phyloP scores from a whole-genome alignment of 2,329 filamentous ascomycete genomes.

The Amauroascus niger region DNA sequence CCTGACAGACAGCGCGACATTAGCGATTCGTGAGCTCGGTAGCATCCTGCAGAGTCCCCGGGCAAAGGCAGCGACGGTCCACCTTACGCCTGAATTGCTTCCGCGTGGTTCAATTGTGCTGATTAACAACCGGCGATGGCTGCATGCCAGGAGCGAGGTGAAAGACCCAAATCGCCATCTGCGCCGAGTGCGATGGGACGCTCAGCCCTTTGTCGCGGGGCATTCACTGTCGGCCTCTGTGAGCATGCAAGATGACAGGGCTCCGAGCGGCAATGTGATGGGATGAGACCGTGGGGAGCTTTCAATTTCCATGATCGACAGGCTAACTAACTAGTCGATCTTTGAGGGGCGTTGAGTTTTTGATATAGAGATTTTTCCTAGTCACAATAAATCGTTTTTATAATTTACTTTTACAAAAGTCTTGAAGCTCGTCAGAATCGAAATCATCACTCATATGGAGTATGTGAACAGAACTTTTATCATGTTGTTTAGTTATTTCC shows the following conservation, averaged over 20 bases:
- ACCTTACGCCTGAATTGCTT: constrained; percentile 22
- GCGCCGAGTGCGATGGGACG: constrained; percentile 30
- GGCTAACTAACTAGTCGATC: too few relatives aligned
- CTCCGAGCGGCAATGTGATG: neutral
- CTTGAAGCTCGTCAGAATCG: neutral
- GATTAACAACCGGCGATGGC: constrained; percentile 31
- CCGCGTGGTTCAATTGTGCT: constrained; percentile 27
- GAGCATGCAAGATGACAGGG: neutral
- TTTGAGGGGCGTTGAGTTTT: too few relatives aligned
- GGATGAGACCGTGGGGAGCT: too few relatives aligned
- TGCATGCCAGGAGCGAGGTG: constrained; percentile 30
- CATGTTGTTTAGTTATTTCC: too few relatives aligned
- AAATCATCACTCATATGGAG: neutral
- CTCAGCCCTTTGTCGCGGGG: constrained; percentile 19
- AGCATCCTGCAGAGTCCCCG: constrained; percentile 16
- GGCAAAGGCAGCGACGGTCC: constrained; percentile 15
- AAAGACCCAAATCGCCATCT: constrained; percentile 31
- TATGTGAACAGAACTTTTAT: too few relatives aligned
- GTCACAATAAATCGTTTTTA: too few relatives aligned
- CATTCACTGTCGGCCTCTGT: neutral
- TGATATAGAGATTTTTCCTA: too few relatives aligned
- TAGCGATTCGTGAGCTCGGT: constrained; percentile 27
- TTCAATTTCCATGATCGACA: too few relatives aligned
- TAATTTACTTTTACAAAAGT: neutral
- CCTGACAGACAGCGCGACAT: constrained; percentile 20